phyloP scores from a whole-genome alignment of 2,329 filamentous ascomycete species.

The Gaeumannomyces sp. region DNA sequence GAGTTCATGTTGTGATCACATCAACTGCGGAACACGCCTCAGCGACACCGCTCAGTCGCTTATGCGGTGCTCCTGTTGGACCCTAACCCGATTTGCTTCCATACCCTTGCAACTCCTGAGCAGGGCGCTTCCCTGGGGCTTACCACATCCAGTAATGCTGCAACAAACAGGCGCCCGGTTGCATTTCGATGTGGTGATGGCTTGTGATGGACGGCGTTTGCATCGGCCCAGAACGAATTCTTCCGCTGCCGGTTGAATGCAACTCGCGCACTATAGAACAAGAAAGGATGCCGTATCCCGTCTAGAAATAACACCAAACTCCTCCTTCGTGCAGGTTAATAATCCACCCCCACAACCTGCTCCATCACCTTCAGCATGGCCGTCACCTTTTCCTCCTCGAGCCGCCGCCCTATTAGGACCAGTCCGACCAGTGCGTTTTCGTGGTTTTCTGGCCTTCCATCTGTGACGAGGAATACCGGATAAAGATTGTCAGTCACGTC shows the following conservation, averaged over 20 bases:
- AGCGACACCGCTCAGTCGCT: too few species aligned
- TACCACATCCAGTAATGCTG: not conserved
- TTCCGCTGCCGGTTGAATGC: not conserved
- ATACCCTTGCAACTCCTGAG: too few species aligned
- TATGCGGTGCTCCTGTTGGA: too few species aligned
- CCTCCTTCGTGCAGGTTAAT: not conserved
- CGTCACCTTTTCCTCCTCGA: conserved; percentile 39
- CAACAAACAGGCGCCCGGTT: not conserved
- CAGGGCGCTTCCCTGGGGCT: too few species aligned
- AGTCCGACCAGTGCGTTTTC: conserved; percentile 44
- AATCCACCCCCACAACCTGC: not conserved
- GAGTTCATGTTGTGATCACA: too few species aligned
- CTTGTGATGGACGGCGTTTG: not conserved
- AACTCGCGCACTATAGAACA: not conserved
- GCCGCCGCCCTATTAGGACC: conserved; percentile 46
- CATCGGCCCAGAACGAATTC: not conserved
- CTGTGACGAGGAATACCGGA: not conserved
- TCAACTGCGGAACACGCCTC: too few species aligned
- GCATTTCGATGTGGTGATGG: not conserved
- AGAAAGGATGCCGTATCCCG: not conserved
- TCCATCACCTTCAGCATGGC: conserved; percentile 1
- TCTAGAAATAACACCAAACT: not conserved
- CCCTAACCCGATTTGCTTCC: too few species aligned
- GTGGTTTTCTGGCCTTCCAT: conserved; percentile 3
- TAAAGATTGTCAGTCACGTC: not conserved